Evolutionary conservation across 176 grass and related monocot genomes (phyloP), one percentile per base, ranked within the genome.

Genomic region (Zea luxurians): DNA sequence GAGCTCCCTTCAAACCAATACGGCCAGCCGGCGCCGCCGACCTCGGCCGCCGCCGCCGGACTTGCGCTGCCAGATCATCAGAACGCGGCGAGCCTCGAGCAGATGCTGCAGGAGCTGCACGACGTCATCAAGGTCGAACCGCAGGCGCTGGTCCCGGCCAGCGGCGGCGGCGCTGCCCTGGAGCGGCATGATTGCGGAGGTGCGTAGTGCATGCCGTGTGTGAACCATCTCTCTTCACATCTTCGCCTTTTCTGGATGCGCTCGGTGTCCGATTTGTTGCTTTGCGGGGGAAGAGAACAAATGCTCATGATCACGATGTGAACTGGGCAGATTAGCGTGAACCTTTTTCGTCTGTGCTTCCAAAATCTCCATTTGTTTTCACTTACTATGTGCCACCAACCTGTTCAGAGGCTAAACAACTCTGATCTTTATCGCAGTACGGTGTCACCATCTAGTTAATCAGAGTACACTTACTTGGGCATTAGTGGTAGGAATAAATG

Each of bases 1-100:
- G 92, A 87, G 86, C 86, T 91, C 92, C 92, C 88, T 94, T 94
- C 92, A 76, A 71, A 18, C 88, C 92, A 91, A 94, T 76, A 86
- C 37, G 42, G n/a, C 79, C 64, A 61, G 21, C 57, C 49, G 37
- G 8, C 61, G 27, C 9, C 71, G 15, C 53, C 73, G 0, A 2
- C 60, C 12, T 6, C 75, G 7, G 4, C 69, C 15, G 5, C 62
- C 15, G 48, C 13, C 13, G 5, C 9, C 16, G 6, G 41, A 21
- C 58, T 11, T 43, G 47, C 2, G 37, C 34, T 49, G 61, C 43
- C 66, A 15, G 84, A 74, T 42, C 77, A 78, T 10, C 70, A 37
- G 10, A 83, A 21, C 76, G 58, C 73, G 1, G 67, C 63, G 2
- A 73, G 73, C 68, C 53, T 91, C 1, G 88, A 94, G 49, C 78